A percentile compares a stretch with the other conserved stretches of the same genome.
Conservation (phyloP, 1,284 basidiomycete genomes). For the Kalmanozyma brasiliensis region DNA sequence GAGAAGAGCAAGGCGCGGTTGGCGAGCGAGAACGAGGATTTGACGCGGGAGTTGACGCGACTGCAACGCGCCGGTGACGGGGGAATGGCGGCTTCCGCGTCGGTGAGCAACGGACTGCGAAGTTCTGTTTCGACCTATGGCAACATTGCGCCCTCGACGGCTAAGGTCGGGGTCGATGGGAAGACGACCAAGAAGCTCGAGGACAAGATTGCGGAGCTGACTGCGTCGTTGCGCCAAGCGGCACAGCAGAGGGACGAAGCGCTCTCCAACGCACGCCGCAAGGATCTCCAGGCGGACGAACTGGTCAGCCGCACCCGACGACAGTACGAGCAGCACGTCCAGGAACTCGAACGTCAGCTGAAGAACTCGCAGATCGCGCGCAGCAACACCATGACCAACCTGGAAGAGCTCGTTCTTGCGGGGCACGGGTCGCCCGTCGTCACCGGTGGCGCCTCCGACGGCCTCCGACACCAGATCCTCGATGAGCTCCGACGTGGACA, state of each 20-base stretch:
- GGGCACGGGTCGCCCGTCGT: slow-evolving; percentile 25
- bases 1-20: slow-evolving; percentile 83
- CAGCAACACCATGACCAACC: slow-evolving; percentile 60
- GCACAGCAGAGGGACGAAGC: slow-evolving; percentile 65
- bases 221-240: slow-evolving; percentile 41
- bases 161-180: slow-evolving; percentile 9
- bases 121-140: slow-evolving; percentile 34
- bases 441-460: slow-evolving; percentile 68
- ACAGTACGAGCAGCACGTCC: slow-evolving; percentile 76
- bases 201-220: slow-evolving; percentile 72
- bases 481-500: slow-evolving; percentile 74
- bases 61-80: slow-evolving; percentile 32
- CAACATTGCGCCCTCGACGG: slow-evolving; percentile 37
- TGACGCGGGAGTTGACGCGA: slow-evolving; percentile 79
- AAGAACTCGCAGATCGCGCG: slow-evolving; percentile 68
- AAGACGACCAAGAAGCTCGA: slow-evolving; percentile 71
- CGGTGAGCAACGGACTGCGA: slow-evolving; percentile 26
- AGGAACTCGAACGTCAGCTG: slow-evolving; percentile 76
- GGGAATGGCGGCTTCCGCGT: slow-evolving; percentile 16
- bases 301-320: slow-evolving; percentile 76
- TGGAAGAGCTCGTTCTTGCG: slow-evolving; percentile 58
- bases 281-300: slow-evolving; percentile 77
- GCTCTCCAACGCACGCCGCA: slow-evolving; percentile 73
- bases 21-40: slow-evolving; percentile 84
- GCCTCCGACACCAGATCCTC: slow-evolving; percentile 76